Conservation (phyloP, 176 grass and related monocot genomes). For the Guadua angustifolia region DNA sequence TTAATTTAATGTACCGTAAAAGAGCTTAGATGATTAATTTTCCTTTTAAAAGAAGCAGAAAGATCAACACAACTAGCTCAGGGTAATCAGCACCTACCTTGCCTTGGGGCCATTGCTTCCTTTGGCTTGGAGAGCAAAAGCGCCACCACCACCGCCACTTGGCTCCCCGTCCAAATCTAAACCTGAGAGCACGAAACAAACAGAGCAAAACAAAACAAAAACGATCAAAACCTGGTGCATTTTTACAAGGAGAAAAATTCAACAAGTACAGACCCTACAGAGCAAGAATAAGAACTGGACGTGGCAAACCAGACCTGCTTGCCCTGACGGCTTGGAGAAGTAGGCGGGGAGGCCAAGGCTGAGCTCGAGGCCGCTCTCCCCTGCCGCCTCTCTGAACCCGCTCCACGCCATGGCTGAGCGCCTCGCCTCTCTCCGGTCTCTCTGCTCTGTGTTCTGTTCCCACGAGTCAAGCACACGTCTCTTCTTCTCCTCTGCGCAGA, state of each 20-base stretch:
- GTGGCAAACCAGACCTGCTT: constrained; percentile 34
- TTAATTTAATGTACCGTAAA: too few relatives aligned
- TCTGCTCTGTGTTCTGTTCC: background rate
- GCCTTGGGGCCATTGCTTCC: constrained; percentile 38
- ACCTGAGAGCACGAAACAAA: background rate
- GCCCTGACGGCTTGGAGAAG: constrained; percentile 39
- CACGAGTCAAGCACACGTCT: constrained; percentile 10
- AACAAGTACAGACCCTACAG: background rate
- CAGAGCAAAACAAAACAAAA: too few relatives aligned
- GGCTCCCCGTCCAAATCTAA: background rate
- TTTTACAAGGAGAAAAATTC: background rate
- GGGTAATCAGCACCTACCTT: constrained; percentile 35
- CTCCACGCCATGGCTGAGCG: constrained; percentile 42
- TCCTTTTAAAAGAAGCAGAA: background rate
- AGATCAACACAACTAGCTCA: background rate
- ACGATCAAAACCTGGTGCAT: background rate
- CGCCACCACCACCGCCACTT: background rate
- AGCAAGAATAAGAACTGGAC: background rate
- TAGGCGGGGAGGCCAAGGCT: constrained; percentile 68
- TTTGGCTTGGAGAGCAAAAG: background rate
- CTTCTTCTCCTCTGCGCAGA: background rate
- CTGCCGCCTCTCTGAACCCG: constrained; percentile 45
- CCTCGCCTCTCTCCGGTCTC: too few relatives aligned
- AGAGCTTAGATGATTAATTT: too few relatives aligned
- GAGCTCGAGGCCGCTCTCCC: constrained; percentile 71